These are phyloP conservation scores for Orobanche coerulescens DNA, from an alignment of 257 asterid species.

Conservation along the genomic window DNA sequence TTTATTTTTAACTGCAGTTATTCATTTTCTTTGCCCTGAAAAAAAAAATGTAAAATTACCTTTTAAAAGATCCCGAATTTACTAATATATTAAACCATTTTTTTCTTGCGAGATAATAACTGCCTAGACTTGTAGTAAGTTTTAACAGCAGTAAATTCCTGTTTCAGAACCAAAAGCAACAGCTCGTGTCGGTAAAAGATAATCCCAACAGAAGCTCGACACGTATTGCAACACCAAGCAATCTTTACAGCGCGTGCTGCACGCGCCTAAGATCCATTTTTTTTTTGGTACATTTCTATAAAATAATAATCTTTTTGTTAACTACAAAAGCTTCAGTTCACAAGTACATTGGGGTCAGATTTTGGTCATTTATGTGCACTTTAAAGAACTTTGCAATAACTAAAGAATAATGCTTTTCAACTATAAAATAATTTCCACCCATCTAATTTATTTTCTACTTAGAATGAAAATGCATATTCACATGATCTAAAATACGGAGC, in stretches of 20 bases:
- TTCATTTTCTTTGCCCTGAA: not conserved
- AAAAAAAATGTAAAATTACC: slow-evolving; percentile 3
- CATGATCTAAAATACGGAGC: no score
- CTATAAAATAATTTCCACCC: no score
- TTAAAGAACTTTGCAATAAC: no score
- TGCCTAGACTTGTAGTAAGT: not conserved
- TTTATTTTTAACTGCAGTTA: not conserved
- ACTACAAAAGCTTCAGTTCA: no score
- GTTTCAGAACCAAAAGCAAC: slow-evolving; percentile 28
- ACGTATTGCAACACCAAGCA: not conserved
- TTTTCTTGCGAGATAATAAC: slow-evolving; percentile 7
- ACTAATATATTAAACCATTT: not conserved
- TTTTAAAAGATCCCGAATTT: slow-evolving; percentile 32
- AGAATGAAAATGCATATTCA: no score
- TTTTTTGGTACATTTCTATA: no score
- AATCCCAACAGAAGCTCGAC: not conserved
- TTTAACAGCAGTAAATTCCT: slow-evolving; percentile 26
- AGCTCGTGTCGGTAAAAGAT: slow-evolving; percentile 16
- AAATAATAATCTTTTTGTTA: not conserved
- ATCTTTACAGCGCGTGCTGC: slow-evolving; percentile 15
- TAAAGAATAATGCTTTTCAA: no score
- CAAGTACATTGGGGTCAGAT: no score
- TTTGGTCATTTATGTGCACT: no score
- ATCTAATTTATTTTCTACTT: no score
- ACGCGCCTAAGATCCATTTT: not conserved